Percentiles rank a stretch among this genome's conserved stretches.
phyloP scores from a whole-genome alignment of 441 rosid species.

The Breynia disticha region DNA sequence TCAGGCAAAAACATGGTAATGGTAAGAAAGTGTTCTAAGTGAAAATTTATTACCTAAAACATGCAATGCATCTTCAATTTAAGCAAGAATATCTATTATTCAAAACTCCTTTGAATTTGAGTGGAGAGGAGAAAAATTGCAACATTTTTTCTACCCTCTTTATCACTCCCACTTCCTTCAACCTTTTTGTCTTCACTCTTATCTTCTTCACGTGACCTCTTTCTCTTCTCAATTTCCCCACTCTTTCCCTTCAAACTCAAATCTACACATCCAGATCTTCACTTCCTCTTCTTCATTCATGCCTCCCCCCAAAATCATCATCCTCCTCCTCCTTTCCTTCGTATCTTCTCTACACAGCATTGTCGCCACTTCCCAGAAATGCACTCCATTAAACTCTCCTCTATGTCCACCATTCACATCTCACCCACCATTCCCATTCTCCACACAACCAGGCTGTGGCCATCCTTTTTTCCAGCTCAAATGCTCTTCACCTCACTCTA shows the following conservation, averaged over 20 bases:
- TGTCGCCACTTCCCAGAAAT: slow-evolving; percentile 6
- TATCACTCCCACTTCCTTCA: background rate
- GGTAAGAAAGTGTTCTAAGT: no score
- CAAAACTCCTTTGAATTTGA: no score
- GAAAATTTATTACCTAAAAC: no score
- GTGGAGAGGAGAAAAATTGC: no score
- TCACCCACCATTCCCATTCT: slow-evolving; percentile 63
- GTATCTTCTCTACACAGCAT: background rate
- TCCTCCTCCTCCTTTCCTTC: slow-evolving; percentile 2
- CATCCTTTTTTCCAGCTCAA: slow-evolving; percentile 67
- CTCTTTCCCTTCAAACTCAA: background rate
- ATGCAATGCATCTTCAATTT: no score
- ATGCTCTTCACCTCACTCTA: slow-evolving; percentile 54
- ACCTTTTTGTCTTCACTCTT: slow-evolving; percentile 16
- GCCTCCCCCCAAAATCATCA: slow-evolving; percentile 19
- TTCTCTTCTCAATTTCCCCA: no score
- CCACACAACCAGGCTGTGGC: slow-evolving; percentile 58
- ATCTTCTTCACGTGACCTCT: slow-evolving; percentile 30
- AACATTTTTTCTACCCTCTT: background rate
- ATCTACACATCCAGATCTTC: no score
- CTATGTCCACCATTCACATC: slow-evolving; percentile 51
- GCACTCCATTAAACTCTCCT: slow-evolving; percentile 20
- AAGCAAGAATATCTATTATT: no score
- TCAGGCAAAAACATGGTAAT: no score
- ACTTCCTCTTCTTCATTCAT: slow-evolving; percentile 13